Base-by-base conservation (phyloP, 257 asterid species). In the Solanum bulbocastanum region DNA sequence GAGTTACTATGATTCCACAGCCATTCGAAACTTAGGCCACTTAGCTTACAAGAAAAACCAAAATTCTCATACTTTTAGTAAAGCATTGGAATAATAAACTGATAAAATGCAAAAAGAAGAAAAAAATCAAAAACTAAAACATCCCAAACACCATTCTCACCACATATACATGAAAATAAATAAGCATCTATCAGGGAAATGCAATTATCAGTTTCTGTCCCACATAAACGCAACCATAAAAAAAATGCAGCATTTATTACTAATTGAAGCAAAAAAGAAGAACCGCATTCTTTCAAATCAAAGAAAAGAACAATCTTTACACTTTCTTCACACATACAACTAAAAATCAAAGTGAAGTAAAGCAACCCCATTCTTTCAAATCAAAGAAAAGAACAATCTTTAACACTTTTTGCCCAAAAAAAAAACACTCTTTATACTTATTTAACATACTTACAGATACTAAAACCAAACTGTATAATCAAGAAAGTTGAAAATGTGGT, bases 401-500 rank as follows among this genome's bases (percentile, higher is more conserved):
- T 40, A 39, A 39, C 15, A 23, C 58, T 75, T 39, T 10, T 25
- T n/a, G 1, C 72, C 22, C n/a, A 1, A 4, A 40, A 40, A 27
- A 62, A 65, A 16, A 20, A 16, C 42, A 44, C 30, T 44, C 40
- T 6, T 46, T 72, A 25, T 73, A 32, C 40, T 5, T 8, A 44
- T 32, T 7, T 8, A 49, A 81, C n/a, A 25, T 79, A 44, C 84
- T 27, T 79, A 79, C 84, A 72, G 30, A 72, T 42, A 23, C 83
- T 35, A 22, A 85, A 86, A 22, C 79, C 88, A 49, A 49, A 86
- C 8, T 62, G 33, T 58, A 0, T 42, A 52, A 9, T 62, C 83
- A 86, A 62, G 25, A 40, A 62, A 88, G n/a, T n/a, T 71, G 42
- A 40, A 27, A 84, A 83, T 85, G 89, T 35, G 89, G 86, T 71